Evolutionary conservation across 78 protist genomes (phyloP), one percentile per base, ranked within the genome.

Genomic region (Dictyostelium capitatum): DNA sequence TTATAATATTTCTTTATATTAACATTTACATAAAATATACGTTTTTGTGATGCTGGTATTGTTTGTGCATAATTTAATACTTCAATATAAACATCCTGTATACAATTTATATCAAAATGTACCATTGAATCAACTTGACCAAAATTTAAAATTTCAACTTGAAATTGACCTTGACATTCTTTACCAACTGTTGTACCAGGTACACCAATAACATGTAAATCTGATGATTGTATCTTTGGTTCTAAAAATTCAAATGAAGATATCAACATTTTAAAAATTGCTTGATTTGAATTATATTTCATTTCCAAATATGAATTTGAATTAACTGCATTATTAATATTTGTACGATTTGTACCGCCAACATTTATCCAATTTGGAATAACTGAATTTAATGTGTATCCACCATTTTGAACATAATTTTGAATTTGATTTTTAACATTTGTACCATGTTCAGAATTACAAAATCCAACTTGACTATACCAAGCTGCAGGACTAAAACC

Each of bases 391-490:
- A 73, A n/a, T 47, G 79, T 46, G 9, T 73, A 73, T 6, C 79
- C 79, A n/a, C 79, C 79, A 73, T 73, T 30, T 23, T 37, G 56
- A 4, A 46, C n/a, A 47, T 20, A 37, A 17, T 73, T 0, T 73
- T 73, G 79, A 73, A 73, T 73, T 73, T 73, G 79, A n/a, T 73
- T 73, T 6, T 47, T 73, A 43, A 46, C 30, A n/a, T 46, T 46
- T 37, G 79, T 43, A 9, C 79, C 79, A 46, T 46, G 56, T 11
- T 73, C 56, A 9, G 2, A n/a, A 46, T 46, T 46, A 73, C 79
- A 73, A 47, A 73, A 73, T 4, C 56, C 79, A 73, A 37, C 20
- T 32, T 73, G 79, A 17, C 23, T 1, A 23, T 46, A 37, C 79
- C 51, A 73, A 73, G 43, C 37, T 46, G 25, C 56, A 46, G 46